Evolutionary conservation across 192 early-diverging fungal genomes (phyloP).

Genomic region (Backusella sp.): DNA sequence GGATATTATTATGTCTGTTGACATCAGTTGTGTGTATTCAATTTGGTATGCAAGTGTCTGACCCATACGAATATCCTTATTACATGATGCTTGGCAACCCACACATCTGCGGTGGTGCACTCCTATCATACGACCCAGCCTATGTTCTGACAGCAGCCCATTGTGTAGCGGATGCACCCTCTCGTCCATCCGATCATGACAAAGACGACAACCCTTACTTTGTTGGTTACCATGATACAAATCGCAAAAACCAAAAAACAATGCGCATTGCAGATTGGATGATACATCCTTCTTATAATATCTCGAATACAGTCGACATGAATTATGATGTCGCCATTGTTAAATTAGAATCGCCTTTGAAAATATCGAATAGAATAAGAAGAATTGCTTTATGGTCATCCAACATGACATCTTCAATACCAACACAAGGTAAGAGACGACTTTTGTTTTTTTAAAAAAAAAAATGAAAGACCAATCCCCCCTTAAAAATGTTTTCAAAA

Average conservation of each 20-base stretch:
- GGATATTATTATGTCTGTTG: not conserved
- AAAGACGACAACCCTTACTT: slow-evolving; percentile 24
- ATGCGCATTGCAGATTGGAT: slow-evolving; percentile 18
- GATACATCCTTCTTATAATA: slow-evolving; percentile 26
- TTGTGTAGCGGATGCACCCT: slow-evolving; percentile 18
- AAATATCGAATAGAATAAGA: slow-evolving; percentile 5
- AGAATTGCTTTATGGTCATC: slow-evolving; percentile 21
- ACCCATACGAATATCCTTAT: slow-evolving; percentile 25
- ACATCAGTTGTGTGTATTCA: slow-evolving; percentile 14
- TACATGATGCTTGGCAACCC: slow-evolving; percentile 28
- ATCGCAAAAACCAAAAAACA: slow-evolving; percentile 14
- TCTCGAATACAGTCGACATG: slow-evolving; percentile 8
- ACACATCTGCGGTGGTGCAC: slow-evolving; percentile 29
- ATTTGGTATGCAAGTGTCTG: slow-evolving; percentile 16
- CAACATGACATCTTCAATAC: not conserved
- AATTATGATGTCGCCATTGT: slow-evolving; percentile 34
- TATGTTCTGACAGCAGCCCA: slow-evolving; percentile 32
- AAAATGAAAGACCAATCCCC: too few species aligned
- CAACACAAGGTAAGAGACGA: slow-evolving; percentile 13
- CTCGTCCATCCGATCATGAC: not conserved
- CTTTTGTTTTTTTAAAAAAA: not conserved
- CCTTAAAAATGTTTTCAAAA: not conserved
- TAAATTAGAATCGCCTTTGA: slow-evolving; percentile 12
- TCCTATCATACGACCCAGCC: slow-evolving; percentile 26
- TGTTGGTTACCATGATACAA: slow-evolving; percentile 22